phyloP scores from a whole-genome alignment of 768 basidiomycete genomes.

The Pleurotus eryngii region DNA sequence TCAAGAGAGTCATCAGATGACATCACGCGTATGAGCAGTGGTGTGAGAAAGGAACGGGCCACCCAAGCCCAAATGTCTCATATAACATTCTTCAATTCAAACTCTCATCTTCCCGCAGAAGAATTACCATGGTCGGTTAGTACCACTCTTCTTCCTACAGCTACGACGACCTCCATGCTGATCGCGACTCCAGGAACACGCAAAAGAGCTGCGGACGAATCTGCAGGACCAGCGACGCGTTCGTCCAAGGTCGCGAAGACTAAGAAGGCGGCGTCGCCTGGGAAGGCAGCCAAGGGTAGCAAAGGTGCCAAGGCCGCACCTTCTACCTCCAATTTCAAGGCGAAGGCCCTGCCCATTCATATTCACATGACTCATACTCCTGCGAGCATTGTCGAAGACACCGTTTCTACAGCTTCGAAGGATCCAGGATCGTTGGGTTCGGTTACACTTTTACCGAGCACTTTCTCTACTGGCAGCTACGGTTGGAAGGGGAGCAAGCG shows the following conservation, averaged over 20 bases:
- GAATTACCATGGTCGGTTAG: constrained; percentile 2
- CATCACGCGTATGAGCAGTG: constrained; percentile 3
- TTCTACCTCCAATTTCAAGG: constrained; percentile 51
- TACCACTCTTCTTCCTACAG: not conserved
- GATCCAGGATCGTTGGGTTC: constrained; percentile 64
- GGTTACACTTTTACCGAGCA: constrained; percentile 51
- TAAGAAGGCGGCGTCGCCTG: constrained; percentile 26
- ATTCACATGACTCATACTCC: constrained; percentile 66
- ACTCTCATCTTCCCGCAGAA: not conserved
- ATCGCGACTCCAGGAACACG: not conserved
- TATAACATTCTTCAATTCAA: not conserved
- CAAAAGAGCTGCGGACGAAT: constrained; percentile 44
- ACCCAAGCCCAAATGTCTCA: constrained; percentile 5
- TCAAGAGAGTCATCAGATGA: not conserved
- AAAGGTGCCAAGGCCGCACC: constrained; percentile 47
- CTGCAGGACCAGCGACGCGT: constrained; percentile 32
- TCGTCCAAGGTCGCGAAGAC: constrained; percentile 52
- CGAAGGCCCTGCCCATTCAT: constrained; percentile 68
- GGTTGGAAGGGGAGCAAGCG: constrained; percentile 82
- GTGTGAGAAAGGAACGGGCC: constrained; percentile 7
- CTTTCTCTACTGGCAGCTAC: constrained; percentile 74
- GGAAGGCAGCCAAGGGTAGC: constrained; percentile 30
- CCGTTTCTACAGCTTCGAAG: constrained; percentile 25
- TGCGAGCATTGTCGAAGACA: constrained; percentile 38
- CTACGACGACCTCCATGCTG: not conserved